Conservation (phyloP, 1,284 basidiomycete genomes). For the Anthracocystis setariae region DNA sequence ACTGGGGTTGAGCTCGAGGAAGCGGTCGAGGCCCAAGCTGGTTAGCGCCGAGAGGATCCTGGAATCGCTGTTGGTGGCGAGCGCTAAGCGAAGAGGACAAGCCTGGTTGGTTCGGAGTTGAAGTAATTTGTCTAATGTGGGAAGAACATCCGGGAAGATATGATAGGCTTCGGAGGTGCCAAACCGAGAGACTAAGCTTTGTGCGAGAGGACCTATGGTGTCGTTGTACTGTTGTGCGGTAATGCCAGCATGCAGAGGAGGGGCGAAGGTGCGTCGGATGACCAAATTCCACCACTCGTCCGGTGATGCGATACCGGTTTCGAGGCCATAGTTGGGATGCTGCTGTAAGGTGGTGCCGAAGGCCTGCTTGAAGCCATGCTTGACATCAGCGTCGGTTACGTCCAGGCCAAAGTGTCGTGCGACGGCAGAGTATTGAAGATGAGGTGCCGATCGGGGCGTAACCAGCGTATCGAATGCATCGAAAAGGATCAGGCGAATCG, state of each 20-base stretch:
- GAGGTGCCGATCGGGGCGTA: slow-evolving; percentile 36
- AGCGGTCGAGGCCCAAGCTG: slow-evolving; percentile 31
- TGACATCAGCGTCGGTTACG: slow-evolving; percentile 25
- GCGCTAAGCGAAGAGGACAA: slow-evolving; percentile 11
- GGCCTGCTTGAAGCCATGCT: slow-evolving; percentile 42
- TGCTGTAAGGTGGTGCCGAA: slow-evolving; percentile 27
- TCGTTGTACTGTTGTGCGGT: slow-evolving; percentile 9
- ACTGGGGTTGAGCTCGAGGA: slow-evolving; percentile 30
- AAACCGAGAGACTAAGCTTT: slow-evolving; percentile 38
- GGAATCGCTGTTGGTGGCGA: slow-evolving; percentile 53
- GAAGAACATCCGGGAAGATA: slow-evolving; percentile 45
- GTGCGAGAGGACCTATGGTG: slow-evolving; percentile 12
- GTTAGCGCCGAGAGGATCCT: slow-evolving; percentile 43
- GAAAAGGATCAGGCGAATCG: slow-evolving; percentile 45
- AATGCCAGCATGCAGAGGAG: slow-evolving; percentile 9
- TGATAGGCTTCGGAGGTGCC: slow-evolving; percentile 39
- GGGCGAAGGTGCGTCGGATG: slow-evolving; percentile 44
- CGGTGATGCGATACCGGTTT: slow-evolving; percentile 34
- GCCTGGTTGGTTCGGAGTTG: not conserved
- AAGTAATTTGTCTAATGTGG: slow-evolving; percentile 17
- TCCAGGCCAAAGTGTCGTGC: slow-evolving; percentile 23
- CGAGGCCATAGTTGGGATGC: slow-evolving; percentile 51
- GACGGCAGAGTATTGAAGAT: slow-evolving; percentile 46
- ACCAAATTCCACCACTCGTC: slow-evolving; percentile 53
- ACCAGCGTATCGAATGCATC: slow-evolving; percentile 58